Base-by-base conservation (phyloP, 768 basidiomycete genomes). In the Panaeolus papilionaceus region DNA sequence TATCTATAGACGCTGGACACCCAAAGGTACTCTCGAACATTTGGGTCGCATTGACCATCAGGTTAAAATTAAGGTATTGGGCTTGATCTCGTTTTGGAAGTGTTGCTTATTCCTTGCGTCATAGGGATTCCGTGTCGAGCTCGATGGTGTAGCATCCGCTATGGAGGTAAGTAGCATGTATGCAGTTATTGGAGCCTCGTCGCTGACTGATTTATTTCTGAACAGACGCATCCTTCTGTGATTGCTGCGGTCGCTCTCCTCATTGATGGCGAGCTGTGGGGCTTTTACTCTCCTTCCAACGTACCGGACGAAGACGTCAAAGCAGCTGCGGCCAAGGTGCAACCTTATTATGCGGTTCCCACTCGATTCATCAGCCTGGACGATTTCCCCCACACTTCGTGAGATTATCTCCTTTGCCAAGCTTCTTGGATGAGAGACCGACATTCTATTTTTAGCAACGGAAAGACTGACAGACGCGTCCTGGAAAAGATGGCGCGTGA, bases 21-120 rank as follows among this genome's bases (percentile, higher is more conserved):
- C 76, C 6, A 84, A 86, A 67, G 88, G 88, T 2, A 81, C 81
- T 23, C 75, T 90, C 23, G 86, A 88, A 65, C 86, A 86, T 69
- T 80, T 89, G 23, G 88, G 88, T 12, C 79, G 88, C 39, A 82
- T 86, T 39, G 88, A 90, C 70, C 86, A 89, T 68, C 88, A 89
- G 73, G 87, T 89, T 61, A 89, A 89, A 74, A 80, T 89, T 72
- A 88, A 88, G 79, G 85, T 85, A 65, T 49, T 74, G 49, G 18
- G 62, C 42, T 10, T 37, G 38, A 20, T 33, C 38, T 8, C 14
- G n/a, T 28, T 63, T 12, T 11, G 9, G 28, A 20, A 16, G 66
- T 18, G 45, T 38, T 42, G 20, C 66, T 38, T 64, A 61, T 33
- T 51, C 40, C 61, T 42, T 33, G n/a, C 28, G 2, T 37, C 26